Evolutionary conservation across 2,329 filamentous ascomycete genomes (phyloP).

Genomic region (Claviceps sorghi): DNA sequence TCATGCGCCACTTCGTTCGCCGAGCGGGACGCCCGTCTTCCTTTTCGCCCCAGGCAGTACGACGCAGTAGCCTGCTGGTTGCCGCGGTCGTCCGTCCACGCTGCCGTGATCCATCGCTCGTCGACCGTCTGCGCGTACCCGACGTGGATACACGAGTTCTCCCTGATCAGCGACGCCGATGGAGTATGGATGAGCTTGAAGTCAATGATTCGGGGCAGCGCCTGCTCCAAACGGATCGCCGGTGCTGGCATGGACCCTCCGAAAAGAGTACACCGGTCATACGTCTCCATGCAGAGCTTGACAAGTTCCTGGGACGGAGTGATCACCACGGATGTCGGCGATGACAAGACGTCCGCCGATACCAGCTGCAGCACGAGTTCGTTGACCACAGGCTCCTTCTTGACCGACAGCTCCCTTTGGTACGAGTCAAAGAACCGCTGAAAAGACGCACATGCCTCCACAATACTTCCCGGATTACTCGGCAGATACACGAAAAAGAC

Average conservation of each 20-base stretch:
- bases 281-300: slow-evolving; percentile 57
- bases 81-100: slow-evolving; percentile 69
- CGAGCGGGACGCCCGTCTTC: slow-evolving; percentile 32
- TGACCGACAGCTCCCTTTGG: slow-evolving; percentile 28
- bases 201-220: slow-evolving; percentile 55
- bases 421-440: slow-evolving; percentile 52
- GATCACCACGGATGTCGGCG: slow-evolving; percentile 46
- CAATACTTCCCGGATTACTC: slow-evolving; percentile 42
- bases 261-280: slow-evolving; percentile 55
- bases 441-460: slow-evolving; percentile 61
- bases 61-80: slow-evolving; percentile 58
- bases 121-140: slow-evolving; percentile 65
- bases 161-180: slow-evolving; percentile 58
- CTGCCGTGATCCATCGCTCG: slow-evolving; percentile 62
- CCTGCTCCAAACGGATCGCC: slow-evolving; percentile 57
- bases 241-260: slow-evolving; percentile 47
- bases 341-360: slow-evolving; percentile 52
- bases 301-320: slow-evolving; percentile 44
- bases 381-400: slow-evolving; percentile 30
- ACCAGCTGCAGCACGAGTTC: slow-evolving; percentile 69
- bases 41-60: slow-evolving; percentile 53
- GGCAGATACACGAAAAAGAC: slow-evolving; percentile 65
- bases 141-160: slow-evolving; percentile 68
- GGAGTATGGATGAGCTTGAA: slow-evolving; percentile 57
- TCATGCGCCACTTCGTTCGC: slow-evolving; percentile 55